These are phyloP conservation scores for Colletotrichum noveboracense DNA, from an alignment of 2,329 filamentous ascomycete species.

Conservation along the genomic window DNA sequence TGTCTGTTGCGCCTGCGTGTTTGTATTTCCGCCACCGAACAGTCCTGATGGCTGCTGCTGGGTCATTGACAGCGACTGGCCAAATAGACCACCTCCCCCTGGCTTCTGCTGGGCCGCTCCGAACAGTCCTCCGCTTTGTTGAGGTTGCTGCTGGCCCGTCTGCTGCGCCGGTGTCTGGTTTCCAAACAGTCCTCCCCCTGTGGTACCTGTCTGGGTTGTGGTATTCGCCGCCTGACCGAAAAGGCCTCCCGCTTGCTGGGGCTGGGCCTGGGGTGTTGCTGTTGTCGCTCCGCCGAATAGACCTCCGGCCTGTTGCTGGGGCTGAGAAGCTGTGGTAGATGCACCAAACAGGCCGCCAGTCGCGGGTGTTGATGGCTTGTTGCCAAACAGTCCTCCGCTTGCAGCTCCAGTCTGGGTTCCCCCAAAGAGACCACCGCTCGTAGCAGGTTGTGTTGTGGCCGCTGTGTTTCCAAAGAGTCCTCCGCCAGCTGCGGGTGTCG, in stretches of 20 bases:
- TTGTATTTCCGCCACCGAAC: constrained; percentile 31
- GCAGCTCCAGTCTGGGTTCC: neutral
- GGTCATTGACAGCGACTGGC: neutral
- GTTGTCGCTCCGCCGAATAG: neutral
- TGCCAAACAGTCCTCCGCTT: constrained; percentile 13
- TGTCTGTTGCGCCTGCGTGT: constrained; percentile 22
- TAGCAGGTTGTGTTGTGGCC: constrained; percentile 2
- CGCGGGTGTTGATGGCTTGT: constrained; percentile 30
- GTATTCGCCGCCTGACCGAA: neutral
- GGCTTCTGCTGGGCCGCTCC: constrained; percentile 28
- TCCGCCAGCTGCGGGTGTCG: constrained; percentile 8
- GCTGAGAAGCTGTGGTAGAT: constrained; percentile 24
- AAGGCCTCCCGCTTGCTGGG: neutral
- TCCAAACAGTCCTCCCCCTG: constrained; percentile 16
- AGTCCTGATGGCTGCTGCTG: constrained; percentile 27
- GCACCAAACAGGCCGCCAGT: constrained; percentile 40
- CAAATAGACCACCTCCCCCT: constrained; percentile 28
- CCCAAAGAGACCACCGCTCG: constrained; percentile 24
- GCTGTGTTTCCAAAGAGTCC: constrained; percentile 9
- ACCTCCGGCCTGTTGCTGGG: constrained; percentile 29
- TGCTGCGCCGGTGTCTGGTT: constrained; percentile 12
- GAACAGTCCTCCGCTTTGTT: constrained; percentile 39
- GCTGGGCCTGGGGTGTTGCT: neutral
- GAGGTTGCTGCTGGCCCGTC: constrained; percentile 26
- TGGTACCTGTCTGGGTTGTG: constrained; percentile 15